Base-by-base conservation (phyloP, 208 protist genomes). In the Crithidia sp. region DNA sequence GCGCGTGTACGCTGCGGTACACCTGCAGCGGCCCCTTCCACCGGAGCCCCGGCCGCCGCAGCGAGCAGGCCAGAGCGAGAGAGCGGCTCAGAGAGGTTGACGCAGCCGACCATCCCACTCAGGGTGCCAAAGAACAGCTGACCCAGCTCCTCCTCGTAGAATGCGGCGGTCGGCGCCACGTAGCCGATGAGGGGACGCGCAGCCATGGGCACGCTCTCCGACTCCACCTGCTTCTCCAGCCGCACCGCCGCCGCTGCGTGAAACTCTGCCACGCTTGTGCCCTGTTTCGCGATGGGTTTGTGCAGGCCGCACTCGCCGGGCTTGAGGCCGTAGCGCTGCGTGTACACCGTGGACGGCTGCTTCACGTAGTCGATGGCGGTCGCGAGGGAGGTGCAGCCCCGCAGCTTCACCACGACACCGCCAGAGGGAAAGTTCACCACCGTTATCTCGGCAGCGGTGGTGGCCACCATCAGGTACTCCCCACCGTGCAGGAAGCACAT, bases 371-470 rank as follows among this genome's bases (percentile, higher is more conserved):
- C 58, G 53, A 87, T 76, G 44, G 89, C 86, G 19, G 88, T 91
- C 14, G 84, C 57, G 1, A 92, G 47, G 9, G 88, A 83, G 28
- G 72, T 76, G 71, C 92, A 96, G 64, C 92, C 92, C 37, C 87
- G 79, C 73, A 87, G 84, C 76, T 96, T 96, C 69, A 92, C 82
- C 17, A 93, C 64, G 14, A 94, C 82, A 14, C 82, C 76, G 10
- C 84, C 81, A 4, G 72, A 66, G 7, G 89, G 82, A 44, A 93
- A 87, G 61, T 94, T 89, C 50, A 94, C 54, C 13, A 96, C 66
- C n/a, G 92, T 96, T 56, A 96, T 76, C 83, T 96, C 88, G 12
- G 82, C 84, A 60, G 93, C 86, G 72, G 76, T 91, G 39, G 89
- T 94, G 4, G 86, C 87, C 44, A 96, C 85, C 44, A 96, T 55